Conservation (phyloP, 257 asterid species). For the Schizonepeta tenuifolia region DNA sequence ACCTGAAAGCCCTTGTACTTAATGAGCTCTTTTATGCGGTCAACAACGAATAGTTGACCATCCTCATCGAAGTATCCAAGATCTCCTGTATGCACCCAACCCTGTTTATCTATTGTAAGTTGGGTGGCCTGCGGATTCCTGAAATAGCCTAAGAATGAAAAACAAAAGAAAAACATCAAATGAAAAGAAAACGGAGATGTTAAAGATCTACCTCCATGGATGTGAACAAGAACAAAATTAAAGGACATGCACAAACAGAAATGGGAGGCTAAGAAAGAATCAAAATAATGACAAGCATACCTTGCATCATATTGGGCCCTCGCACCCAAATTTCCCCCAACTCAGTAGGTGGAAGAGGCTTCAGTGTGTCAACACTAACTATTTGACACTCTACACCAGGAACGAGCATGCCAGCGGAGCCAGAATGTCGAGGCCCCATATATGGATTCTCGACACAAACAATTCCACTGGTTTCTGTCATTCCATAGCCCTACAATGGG, state of each 20-base stretch:
- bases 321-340: conserved; percentile 95
- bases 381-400: conserved; percentile 82
- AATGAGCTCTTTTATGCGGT: conserved; percentile 91
- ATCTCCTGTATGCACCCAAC: conserved; percentile 98
- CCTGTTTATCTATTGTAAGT: conserved; percentile 85
- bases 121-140: conserved; percentile 78
- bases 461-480: conserved; percentile 93
- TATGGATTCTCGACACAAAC: conserved; percentile 60
- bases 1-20: conserved; percentile 97
- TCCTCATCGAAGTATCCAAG: conserved; percentile 89
- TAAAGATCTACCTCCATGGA: too few species aligned
- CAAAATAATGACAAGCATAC: conserved; percentile 36
- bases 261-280: neutral
- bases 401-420: conserved; percentile 77
- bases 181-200: too few species aligned
- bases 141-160: conserved; percentile 66
- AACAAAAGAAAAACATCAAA: too few species aligned
- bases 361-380: conserved; percentile 63
- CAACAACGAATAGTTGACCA: conserved; percentile 87
- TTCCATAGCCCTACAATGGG: conserved; percentile 83
- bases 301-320: conserved; percentile 92
- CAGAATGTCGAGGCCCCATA: conserved; percentile 73
- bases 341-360: conserved; percentile 80
- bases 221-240: neutral
- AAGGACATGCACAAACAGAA: neutral